These are phyloP conservation scores for Entomortierella chlamydospora DNA, from an alignment of 192 early-diverging fungal genomes.

Conservation along the genomic window DNA sequence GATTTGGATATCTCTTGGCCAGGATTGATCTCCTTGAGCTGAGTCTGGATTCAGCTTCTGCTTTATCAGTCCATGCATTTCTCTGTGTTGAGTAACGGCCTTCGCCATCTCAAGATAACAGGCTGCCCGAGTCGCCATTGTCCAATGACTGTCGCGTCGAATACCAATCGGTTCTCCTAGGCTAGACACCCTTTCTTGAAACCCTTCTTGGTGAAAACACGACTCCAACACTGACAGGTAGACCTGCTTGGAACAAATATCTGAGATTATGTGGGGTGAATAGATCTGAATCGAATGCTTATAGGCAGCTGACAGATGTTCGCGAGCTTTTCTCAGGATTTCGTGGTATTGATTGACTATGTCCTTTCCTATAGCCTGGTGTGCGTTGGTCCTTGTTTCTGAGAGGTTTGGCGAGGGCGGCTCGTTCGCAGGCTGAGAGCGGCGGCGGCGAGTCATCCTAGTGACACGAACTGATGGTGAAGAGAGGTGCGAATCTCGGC, in stretches of 20 bases:
- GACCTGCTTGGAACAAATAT: constrained; percentile 23
- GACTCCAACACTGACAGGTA: constrained; percentile 32
- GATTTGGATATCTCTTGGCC: constrained; percentile 49
- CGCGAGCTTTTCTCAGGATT: constrained; percentile 10
- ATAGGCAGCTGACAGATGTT: constrained; percentile 16
- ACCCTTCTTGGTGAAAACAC: constrained; percentile 16
- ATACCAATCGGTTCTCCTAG: background rate
- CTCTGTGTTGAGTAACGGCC: constrained; percentile 67
- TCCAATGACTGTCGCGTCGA: background rate
- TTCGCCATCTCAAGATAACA: constrained; percentile 68
- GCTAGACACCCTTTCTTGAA: background rate
- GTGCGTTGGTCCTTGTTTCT: background rate
- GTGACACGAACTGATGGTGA: constrained; percentile 39
- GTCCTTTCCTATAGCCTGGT: background rate
- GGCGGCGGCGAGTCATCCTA: constrained; percentile 28
- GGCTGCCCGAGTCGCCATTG: constrained; percentile 21
- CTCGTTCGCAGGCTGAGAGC: constrained; percentile 16
- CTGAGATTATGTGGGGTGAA: constrained; percentile 23
- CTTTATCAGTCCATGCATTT: constrained; percentile 65
- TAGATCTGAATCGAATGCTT: background rate
- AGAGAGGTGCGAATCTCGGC: background rate
- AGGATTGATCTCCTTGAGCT: constrained; percentile 30
- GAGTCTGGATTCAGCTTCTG: constrained; percentile 52
- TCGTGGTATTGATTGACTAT: constrained; percentile 6
- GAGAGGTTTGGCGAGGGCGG: background rate